A percentile compares a stretch with the other conserved stretches of the same genome.
Evolutionary conservation across 768 basidiomycete species (phyloP).

Genomic region (Kwoniella bestiolae): DNA sequence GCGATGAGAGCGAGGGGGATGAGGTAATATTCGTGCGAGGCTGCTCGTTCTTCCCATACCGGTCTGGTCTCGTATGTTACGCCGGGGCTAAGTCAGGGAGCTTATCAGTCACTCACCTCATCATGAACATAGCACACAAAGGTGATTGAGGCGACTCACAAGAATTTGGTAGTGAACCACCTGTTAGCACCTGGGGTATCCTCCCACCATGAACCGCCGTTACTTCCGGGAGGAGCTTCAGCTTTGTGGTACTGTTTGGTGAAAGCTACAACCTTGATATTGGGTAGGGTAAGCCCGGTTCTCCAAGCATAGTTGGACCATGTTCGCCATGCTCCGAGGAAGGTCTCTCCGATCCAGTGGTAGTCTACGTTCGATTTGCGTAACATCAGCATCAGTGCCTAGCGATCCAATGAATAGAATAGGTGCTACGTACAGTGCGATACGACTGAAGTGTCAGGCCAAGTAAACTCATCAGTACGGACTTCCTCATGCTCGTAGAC

Average conservation of each 20-base stretch:
- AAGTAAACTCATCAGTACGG: not conserved
- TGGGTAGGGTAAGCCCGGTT: conserved; percentile 20
- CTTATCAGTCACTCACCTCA: no score
- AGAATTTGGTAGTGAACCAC: conserved; percentile 43
- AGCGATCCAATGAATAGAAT: no score
- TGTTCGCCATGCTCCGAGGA: conserved; percentile 40
- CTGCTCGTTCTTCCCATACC: conserved; percentile 34
- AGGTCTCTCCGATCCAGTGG: conserved; percentile 47
- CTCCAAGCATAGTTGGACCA: conserved; percentile 32
- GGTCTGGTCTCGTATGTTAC: conserved; percentile 25
- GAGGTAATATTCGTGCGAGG: conserved; percentile 22
- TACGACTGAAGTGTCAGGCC: no score
- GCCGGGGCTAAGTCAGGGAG: conserved; percentile 31
- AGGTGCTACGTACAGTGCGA: conserved; percentile 33
- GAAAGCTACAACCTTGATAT: conserved; percentile 32
- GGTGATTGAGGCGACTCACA: conserved; percentile 29
- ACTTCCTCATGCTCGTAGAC: not conserved
- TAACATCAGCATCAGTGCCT: not conserved
- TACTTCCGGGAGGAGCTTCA: conserved; percentile 15
- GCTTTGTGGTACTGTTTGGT: conserved; percentile 15
- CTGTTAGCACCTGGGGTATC: conserved; percentile 39
- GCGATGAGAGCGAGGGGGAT: conserved; percentile 31
- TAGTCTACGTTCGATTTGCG: conserved; percentile 40
- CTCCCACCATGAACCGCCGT: conserved; percentile 20
- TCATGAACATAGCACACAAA: no score